Evolutionary conservation across 345 rosid genomes (phyloP).

Genomic region (Boechera divaricarpa): DNA sequence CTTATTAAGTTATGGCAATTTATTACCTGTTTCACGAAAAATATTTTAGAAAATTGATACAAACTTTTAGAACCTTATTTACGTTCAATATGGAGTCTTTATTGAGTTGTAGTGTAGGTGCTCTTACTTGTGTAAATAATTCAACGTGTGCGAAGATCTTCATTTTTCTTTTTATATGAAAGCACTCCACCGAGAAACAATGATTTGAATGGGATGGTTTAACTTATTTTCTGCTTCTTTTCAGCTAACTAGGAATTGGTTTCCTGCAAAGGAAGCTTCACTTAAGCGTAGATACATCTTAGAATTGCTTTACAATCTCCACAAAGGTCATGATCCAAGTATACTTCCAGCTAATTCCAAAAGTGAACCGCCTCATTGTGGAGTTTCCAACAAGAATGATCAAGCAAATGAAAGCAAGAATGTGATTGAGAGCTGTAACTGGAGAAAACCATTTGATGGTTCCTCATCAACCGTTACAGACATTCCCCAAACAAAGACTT

Average conservation of each 20-base stretch:
- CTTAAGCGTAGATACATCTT: slow-evolving; percentile 71
- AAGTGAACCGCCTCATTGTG: slow-evolving; percentile 44
- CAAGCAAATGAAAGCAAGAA: slow-evolving; percentile 49
- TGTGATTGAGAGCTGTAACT: slow-evolving; percentile 46
- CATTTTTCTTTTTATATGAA: slow-evolving; percentile 8
- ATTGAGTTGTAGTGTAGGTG: neutral
- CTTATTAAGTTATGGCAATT: neutral
- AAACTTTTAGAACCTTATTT: neutral
- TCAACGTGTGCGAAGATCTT: neutral
- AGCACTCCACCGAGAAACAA: slow-evolving; percentile 9
- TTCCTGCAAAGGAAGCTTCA: slow-evolving; percentile 83
- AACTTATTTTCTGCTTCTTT: slow-evolving; percentile 13
- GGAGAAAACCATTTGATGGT: slow-evolving; percentile 44
- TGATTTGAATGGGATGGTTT: neutral
- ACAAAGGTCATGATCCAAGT: slow-evolving; percentile 52
- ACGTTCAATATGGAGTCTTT: neutral
- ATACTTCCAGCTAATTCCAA: slow-evolving; percentile 46
- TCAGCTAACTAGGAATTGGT: slow-evolving; percentile 87
- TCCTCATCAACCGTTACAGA: slow-evolving; percentile 36
- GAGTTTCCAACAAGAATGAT: slow-evolving; percentile 41
- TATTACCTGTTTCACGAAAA: neutral
- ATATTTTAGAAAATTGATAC: neutral
- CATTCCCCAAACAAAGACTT: slow-evolving; percentile 41
- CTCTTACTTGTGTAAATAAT: neutral
- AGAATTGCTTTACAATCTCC: slow-evolving; percentile 67